phyloP scores from a whole-genome alignment of 1,139 yeast genomes.

The Candida sp. region DNA sequence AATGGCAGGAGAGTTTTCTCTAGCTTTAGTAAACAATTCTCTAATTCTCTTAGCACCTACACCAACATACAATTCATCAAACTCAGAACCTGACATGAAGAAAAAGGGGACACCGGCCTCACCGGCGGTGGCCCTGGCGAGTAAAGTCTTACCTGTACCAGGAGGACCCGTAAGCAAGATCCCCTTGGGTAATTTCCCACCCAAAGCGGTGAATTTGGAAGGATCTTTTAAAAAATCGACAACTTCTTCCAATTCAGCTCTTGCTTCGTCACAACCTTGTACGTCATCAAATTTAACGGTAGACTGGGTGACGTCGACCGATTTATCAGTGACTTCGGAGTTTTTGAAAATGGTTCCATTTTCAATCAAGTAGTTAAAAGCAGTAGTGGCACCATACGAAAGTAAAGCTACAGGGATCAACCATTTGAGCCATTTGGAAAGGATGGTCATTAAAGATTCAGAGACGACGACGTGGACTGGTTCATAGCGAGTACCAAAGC shows the following conservation, averaged over 20 bases:
- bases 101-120: conserved; percentile 99
- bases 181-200: conserved; percentile 98
- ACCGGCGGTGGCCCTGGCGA: conserved; percentile 99
- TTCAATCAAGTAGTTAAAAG: conserved; percentile 77
- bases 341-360: conserved; percentile 81
- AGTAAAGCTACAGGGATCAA: conserved; percentile 72
- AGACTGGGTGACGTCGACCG: conserved; percentile 81
- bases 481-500: conserved; percentile 52
- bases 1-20: conserved; percentile 95
- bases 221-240: conserved; percentile 97
- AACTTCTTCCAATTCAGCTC: conserved; percentile 94
- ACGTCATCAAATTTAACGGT: conserved; percentile 91
- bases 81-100: conserved; percentile 98
- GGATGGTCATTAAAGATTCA: conserved; percentile 72
- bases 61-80: conserved; percentile 97
- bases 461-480: conserved; percentile 92
- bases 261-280: conserved; percentile 97
- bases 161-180: conserved; percentile 98
- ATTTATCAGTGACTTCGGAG: conserved; percentile 68
- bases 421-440: conserved; percentile 91
- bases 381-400: conserved; percentile 72
- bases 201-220: conserved; percentile 90
- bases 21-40: conserved; percentile 88
- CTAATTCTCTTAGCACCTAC: conserved; percentile 98
- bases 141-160: conserved; percentile 97